A percentile compares a stretch with the other conserved stretches of the same genome.
phyloP scores from a whole-genome alignment of 2,329 filamentous ascomycete genomes.

The Curvularia spicifera region DNA sequence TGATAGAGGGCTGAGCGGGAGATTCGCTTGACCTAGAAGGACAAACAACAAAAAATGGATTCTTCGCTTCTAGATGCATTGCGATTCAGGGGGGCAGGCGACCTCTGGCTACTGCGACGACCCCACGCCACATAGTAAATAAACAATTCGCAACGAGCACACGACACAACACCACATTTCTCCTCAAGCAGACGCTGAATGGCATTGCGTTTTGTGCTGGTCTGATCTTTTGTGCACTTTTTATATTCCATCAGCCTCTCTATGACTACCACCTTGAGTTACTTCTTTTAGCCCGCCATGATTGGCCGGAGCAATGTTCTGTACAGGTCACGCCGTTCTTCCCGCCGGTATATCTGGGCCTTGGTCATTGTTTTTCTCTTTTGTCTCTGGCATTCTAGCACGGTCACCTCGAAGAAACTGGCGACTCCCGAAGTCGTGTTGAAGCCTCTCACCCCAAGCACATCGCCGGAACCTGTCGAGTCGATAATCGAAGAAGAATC shows the following conservation, averaged over 20 bases:
- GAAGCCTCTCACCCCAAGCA: neutral
- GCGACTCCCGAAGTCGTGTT: neutral
- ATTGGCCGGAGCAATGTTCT: neutral
- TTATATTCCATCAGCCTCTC: neutral
- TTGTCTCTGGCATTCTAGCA: neutral
- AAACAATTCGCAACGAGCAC: neutral
- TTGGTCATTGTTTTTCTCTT: neutral
- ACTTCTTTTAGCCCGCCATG: neutral
- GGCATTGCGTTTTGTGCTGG: neutral
- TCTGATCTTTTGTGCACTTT: neutral
- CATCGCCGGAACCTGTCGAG: neutral
- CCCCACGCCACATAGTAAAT: neutral
- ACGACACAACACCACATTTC: neutral
- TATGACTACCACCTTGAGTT: neutral
- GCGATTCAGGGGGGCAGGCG: neutral
- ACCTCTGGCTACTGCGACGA: neutral
- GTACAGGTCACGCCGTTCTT: neutral
- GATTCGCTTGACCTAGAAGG: neutral
- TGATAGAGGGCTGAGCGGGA: neutral
- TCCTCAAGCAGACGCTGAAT: neutral
- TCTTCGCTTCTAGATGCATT: neutral
- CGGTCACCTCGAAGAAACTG: neutral
- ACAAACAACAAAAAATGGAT: neutral
- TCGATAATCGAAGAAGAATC: neutral
- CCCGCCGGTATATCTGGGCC: neutral